A percentile compares a stretch with the other conserved stretches of the same genome.
phyloP scores from a whole-genome alignment of 2,329 filamentous ascomycete genomes.

The Sarocladium strictum region DNA sequence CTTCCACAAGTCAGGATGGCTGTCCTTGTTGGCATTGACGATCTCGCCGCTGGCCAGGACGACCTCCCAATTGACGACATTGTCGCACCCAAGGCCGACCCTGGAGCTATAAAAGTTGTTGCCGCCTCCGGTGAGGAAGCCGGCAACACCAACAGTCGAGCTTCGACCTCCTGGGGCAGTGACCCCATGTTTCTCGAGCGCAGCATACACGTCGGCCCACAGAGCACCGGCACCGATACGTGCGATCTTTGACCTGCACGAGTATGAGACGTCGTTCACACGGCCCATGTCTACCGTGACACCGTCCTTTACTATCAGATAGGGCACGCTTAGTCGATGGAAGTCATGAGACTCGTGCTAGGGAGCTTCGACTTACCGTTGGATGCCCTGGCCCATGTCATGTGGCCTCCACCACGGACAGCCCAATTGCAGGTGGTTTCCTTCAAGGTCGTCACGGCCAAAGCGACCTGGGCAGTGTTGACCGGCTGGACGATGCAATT shows the following conservation, averaged over 20 bases:
- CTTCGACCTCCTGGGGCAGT: slow-evolving; percentile 38
- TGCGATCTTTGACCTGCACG: slow-evolving; percentile 21
- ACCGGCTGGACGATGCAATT: no score
- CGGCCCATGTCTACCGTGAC: slow-evolving; percentile 17
- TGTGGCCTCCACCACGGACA: no score
- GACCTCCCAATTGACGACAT: slow-evolving; percentile 35
- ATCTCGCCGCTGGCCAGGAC: slow-evolving; percentile 36
- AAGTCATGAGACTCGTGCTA: no score
- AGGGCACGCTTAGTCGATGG: no score
- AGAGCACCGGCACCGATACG: slow-evolving; percentile 31
- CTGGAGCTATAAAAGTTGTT: slow-evolving; percentile 15
- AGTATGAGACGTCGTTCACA: slow-evolving; percentile 29
- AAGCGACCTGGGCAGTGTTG: no score
- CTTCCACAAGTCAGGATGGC: slow-evolving; percentile 35
- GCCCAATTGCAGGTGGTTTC: no score
- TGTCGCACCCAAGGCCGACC: slow-evolving; percentile 28
- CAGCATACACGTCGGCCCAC: slow-evolving; percentile 29
- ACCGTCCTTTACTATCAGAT: no score
- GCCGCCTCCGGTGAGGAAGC: slow-evolving; percentile 22
- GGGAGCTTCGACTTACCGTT: no score
- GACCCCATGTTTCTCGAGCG: slow-evolving; percentile 25
- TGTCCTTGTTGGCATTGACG: slow-evolving; percentile 30
- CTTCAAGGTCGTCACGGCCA: no score
- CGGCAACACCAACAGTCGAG: slow-evolving; percentile 24
- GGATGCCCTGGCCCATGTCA: no score